phyloP scores from a whole-genome alignment of 805 yeast genomes.

The Yarrowia hollandica region DNA sequence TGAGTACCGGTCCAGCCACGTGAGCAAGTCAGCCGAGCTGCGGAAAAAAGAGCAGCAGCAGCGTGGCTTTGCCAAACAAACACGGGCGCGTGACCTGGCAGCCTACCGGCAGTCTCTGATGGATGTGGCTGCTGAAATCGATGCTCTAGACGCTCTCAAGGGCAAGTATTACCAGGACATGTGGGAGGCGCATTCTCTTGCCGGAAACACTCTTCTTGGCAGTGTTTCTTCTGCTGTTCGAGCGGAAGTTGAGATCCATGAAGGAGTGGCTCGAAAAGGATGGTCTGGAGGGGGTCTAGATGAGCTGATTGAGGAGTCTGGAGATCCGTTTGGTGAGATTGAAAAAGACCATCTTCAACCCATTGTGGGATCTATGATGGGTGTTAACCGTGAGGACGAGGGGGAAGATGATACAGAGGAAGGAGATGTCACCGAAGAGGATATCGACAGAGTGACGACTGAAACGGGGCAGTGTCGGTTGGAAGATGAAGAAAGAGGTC shows the following conservation, averaged over 20 bases:
- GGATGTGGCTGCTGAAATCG: conserved; percentile 70
- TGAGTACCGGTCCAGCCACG: conserved; percentile 55
- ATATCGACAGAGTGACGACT: conserved; percentile 10
- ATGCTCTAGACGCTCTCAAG: conserved; percentile 73
- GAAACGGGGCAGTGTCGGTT: conserved; percentile 10
- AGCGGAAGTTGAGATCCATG: conserved; percentile 79
- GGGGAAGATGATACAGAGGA: not conserved
- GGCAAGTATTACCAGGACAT: conserved; percentile 71
- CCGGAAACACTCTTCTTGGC: conserved; percentile 55
- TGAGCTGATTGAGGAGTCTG: conserved; percentile 59
- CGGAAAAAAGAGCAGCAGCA: conserved; percentile 63
- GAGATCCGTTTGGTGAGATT: conserved; percentile 57
- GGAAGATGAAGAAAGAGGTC: not conserved
- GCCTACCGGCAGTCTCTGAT: conserved; percentile 65
- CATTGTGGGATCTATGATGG: conserved; percentile 24
- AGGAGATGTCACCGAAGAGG: conserved; percentile 14
- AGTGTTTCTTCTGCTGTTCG: conserved; percentile 65
- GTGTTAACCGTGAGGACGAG: not conserved
- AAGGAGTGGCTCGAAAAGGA: conserved; percentile 78
- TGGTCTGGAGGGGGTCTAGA: conserved; percentile 89
- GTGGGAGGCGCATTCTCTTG: conserved; percentile 59
- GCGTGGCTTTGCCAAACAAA: conserved; percentile 56
- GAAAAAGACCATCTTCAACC: conserved; percentile 36
- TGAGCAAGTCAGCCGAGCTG: conserved; percentile 52
- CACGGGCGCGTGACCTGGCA: conserved; percentile 60